Evolutionary conservation across 192 early-diverging fungal species (phyloP), one percentile per base, ranked within the genome.

Genomic region (Phycomyces blakesleeanus): DNA sequence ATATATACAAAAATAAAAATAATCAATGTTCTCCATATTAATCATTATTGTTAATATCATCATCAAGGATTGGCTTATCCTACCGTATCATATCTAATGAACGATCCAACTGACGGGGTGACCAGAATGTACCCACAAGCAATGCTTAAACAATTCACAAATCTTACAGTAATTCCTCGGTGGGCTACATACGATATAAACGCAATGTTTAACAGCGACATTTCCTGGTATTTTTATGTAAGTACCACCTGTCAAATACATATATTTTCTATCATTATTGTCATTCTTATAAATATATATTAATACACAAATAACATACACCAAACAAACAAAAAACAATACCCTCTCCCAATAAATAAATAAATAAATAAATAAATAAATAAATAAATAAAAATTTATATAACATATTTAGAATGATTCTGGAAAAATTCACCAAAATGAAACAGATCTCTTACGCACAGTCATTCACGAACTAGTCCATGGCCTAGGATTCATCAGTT

Each of bases 381-480:
- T 63, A 41, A 21, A 12, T 34, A 20, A 51, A 12, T 3, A 60
- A 42, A 47, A 7, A 24, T 41, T 44, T 42, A 58, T 58, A 11
- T 7, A 41, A 3, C 8, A 9, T 34, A n/a, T 34, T 20, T 65
- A 71, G 67, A 56, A 57, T 42, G 62, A 67, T 26, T 60, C 51
- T 22, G 15, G 11, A 34, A 9, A 58, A 10, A 74, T 71, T 16
- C 37, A 1, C 14, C 16, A 38, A 12, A 47, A 61, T 64, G 72
- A 80, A 63, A 62, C 52, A 2, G 78, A 80, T 51, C 68, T 80
- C 29, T 55, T 74, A 26, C 66, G 62, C 22, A 73, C 69, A 0
- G 56, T 77, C 15, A 4, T 76, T 15, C 78, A 80, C 34, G 78
- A 80, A 42, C 49, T 74, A 22, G 59, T 77, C 18, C 78, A 80